These are phyloP conservation scores for Pholiota microspora DNA, from an alignment of 768 basidiomycete species.

Conservation along the genomic window DNA sequence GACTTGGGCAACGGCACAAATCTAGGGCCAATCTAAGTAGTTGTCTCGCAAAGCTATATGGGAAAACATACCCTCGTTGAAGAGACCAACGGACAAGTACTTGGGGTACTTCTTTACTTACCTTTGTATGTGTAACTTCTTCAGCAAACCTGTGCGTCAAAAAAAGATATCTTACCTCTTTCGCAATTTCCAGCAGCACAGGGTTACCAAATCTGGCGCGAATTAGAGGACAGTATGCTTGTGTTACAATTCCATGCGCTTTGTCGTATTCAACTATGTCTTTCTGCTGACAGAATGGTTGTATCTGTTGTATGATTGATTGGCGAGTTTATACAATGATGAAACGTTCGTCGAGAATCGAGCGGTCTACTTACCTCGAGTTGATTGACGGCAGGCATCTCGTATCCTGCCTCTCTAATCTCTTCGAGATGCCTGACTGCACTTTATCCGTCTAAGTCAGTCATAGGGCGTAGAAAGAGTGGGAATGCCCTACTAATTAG, in stretches of 20 bases:
- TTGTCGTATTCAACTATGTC: constrained; percentile 74
- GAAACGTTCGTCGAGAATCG: constrained; percentile 34
- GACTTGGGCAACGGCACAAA: constrained; percentile 82
- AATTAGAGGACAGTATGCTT: constrained; percentile 78
- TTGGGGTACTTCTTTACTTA: constrained; percentile 63
- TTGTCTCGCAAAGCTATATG: neutral
- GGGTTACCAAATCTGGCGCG: constrained; percentile 55
- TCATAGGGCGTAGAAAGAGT: too few species aligned
- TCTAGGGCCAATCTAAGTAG: constrained; percentile 20
- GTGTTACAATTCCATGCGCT: constrained; percentile 53
- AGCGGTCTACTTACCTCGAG: constrained; percentile 54
- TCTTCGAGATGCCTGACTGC: constrained; percentile 72
- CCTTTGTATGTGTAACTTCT: constrained; percentile 30
- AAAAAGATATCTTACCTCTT: constrained; percentile 38
- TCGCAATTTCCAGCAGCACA: constrained; percentile 49
- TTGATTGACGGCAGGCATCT: constrained; percentile 74
- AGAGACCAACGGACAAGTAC: constrained; percentile 86
- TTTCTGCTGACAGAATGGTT: constrained; percentile 79
- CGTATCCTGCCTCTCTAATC: constrained; percentile 58
- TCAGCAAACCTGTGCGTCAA: constrained; percentile 59
- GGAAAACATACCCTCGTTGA: constrained; percentile 59
- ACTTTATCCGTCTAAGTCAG: constrained; percentile 32
- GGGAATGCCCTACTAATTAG: constrained; percentile 60
- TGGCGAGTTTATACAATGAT: neutral
- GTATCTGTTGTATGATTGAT: constrained; percentile 57